Evolutionary conservation across 805 yeast genomes (phyloP), one percentile per base, ranked within the genome.

Genomic region (Priceomyces carsonii): DNA sequence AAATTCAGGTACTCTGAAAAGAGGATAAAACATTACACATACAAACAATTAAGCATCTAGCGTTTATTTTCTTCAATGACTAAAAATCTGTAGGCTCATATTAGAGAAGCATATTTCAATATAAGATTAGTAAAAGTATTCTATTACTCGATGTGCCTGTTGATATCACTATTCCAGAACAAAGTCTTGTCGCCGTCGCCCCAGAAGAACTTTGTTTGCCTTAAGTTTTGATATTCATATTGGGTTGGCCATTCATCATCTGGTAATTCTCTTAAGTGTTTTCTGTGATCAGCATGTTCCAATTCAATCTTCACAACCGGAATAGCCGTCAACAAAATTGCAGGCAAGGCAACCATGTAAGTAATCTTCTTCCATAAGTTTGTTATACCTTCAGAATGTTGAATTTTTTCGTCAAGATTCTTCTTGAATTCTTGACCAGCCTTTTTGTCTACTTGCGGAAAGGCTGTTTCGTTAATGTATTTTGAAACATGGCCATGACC

Each of bases 131-230:
- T 20, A 20, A 8, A 15, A 9, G 19, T 9, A 5, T 9, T 14
- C 24, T 51, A 50, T 25, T 55, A 55, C 50, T 64, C 72, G 56
- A 84, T 68, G 74, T 86, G 86, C 78, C 95, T 87, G 85, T 91
- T 91, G 60, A 85, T 77, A 55, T 79, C 85, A 35, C 86, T 75
- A 75, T 88, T 88, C 99, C 99, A 93, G 85, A 93, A 93, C 61
- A 84, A 71, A 45, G 98, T 88, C 79, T 86, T 82, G 76, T 90
- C 96, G 63, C 99, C 98, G 61, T 93, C 91, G 61, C 99, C 99
- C 98, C 98, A 93, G 83, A 89, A 91, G 79, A 79, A 91, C 61
- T 85, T 82, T 65, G 80, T 82, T 60, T 64, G 61, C 80, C 98
- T 87, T 53, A 89, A 65, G 77, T 93, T 93, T 76, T 84, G 90